Evolutionary conservation across 257 asterid genomes (phyloP), one percentile per base, ranked within the genome.

Genomic region (Solanum tarijense): DNA sequence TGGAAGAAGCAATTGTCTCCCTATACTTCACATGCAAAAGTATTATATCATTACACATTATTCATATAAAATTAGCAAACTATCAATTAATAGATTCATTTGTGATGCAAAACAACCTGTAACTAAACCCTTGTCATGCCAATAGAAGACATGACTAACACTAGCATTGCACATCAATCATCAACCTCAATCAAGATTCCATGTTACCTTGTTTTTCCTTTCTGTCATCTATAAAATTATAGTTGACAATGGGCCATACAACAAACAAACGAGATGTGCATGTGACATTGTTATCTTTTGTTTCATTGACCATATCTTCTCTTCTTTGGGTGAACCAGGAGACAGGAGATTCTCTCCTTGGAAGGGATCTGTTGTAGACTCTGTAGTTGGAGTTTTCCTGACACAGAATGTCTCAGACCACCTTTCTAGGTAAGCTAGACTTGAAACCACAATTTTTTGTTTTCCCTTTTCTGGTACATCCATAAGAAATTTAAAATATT

Each of bases 351-450:
- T 92, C 86, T 88, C 94, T 74, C 93, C 91, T 72, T 92, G 95
- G 95, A 92, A 92, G 87, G 95, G 95, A 87, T 92, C 95, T 21
- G 95, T 92, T 73, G 87, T 92, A 88, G 95, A 92, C 86, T 92
- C 95, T 71, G 94, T 91, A 83, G 78, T 92, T 88, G 94, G 94
- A 79, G 94, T 92, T 87, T 92, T 92, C 69, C 95, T 92, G 73
- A 92, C 95, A 48, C 95, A 92, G 87, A 92, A 92, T 87, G 95
- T 92, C n/a, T 91, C 95, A 41, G 94, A 92, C 87, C 95, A 92
- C 86, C 95, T 92, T 62, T 92, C 95, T 35, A 92, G 95, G 95
- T 89, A 36, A 75, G 91, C 87, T 82, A 62, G 20, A 29, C 43
- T 81, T 46, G 29, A 82, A 48, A 43, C 39, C 68, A 81, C 39